Base-by-base conservation (phyloP, 257 asterid genomes). In the Capsicum pubescens region DNA sequence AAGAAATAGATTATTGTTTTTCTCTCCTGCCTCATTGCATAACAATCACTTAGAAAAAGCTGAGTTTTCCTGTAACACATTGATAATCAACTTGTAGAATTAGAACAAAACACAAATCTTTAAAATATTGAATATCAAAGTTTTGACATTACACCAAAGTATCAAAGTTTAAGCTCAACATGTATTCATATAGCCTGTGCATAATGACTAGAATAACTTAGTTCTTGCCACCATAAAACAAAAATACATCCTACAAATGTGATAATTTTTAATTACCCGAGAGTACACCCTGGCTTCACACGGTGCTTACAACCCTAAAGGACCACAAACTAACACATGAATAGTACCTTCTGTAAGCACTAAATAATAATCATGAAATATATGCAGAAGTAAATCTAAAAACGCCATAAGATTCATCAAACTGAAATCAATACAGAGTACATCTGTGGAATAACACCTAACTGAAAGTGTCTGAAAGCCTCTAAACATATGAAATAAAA, bases 171-270 rank as follows among this genome's bases (percentile, higher is more conserved):
- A 83, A 77, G 83, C 93, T 88, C 87, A 96, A 98, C 95, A 72
- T 92, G 87, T 76, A 96, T 93, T 91, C 93, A 92, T 82, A 96
- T 96, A 80, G 98, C 98, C 66, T 92, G 97, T 55, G 91, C 99
- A 83, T 94, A 94, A 67, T 95, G 90, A 86, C 90, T 94, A 68
- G 94, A 92, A 83, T 84, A 88, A 90, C 92, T 89, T 71, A 96
- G 87, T 77, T 84, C 91, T 90, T 93, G 97, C 97, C 97, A 93
- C 99, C 99, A 93, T 88, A 95, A 87, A 68, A 97, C 92, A 83
- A 92, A 87, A 64, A 89, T 50, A 72, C 95, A 92, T 82, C 93
- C 99, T 11, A 86, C 86, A 84, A 89, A 46, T 46, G 97, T 91
- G 76, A 92, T 84, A 54, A 92, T 60, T 77, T 26, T 26, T 26